phyloP scores from a whole-genome alignment of 495 filamentous ascomycete genomes.

The Viridothelium virens region DNA sequence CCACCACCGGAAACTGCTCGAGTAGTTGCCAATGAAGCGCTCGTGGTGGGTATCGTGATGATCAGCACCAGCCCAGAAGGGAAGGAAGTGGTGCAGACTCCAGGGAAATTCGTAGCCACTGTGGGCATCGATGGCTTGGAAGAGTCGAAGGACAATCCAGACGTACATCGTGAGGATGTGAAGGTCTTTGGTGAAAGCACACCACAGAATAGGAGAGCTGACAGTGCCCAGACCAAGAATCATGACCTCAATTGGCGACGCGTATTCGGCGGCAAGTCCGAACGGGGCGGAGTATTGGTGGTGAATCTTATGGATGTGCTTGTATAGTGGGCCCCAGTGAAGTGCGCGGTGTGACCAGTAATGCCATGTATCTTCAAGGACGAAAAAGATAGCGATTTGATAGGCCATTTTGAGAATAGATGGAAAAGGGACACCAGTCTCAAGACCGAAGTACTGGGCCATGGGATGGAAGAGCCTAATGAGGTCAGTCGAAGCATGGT shows the following conservation, averaged over 20 bases:
- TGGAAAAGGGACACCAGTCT: constrained; percentile 86
- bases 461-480: constrained; percentile 89
- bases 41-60: constrained; percentile 97
- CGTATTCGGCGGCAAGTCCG: constrained; percentile 93
- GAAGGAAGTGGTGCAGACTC: constrained; percentile 88
- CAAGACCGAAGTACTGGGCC: constrained; percentile 84
- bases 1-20: constrained; percentile 99
- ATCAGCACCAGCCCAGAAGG: constrained; percentile 96
- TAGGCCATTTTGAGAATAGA: constrained; percentile 73
- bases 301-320: constrained; percentile 93
- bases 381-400: constrained; percentile 90
- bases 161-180: constrained; percentile 97
- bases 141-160: constrained; percentile 87
- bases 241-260: constrained; percentile 96
- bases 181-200: constrained; percentile 70
- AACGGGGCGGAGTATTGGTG: constrained; percentile 98
- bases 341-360: constrained; percentile 93
- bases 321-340: constrained; percentile 94
- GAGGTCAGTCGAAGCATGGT: constrained; percentile 5
- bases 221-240: constrained; percentile 90
- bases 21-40: constrained; percentile 94
- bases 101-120: constrained; percentile 97
- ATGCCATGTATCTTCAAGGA: constrained; percentile 96
- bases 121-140: constrained; percentile 98
- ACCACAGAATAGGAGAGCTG: constrained; percentile 76